phyloP scores from a whole-genome alignment of 305 asterid species.

The Fraxinus dipetala region DNA sequence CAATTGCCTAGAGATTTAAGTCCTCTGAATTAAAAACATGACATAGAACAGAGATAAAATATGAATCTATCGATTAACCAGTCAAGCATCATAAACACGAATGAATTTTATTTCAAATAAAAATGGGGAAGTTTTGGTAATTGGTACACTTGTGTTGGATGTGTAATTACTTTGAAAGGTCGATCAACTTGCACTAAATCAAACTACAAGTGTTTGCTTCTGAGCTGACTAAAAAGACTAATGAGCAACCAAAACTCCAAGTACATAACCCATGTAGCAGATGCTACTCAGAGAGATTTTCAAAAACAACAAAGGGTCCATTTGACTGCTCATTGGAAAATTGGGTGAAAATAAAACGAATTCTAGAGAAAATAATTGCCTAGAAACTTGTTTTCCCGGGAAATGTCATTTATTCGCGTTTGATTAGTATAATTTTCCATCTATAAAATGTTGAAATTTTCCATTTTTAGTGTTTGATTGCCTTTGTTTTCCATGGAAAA shows the following conservation, averaged over 20 bases:
- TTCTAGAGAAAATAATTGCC: no score
- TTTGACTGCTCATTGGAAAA: no score
- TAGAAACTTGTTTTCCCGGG: no score
- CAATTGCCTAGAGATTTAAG: slow-evolving; percentile 2
- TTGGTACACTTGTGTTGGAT: background rate
- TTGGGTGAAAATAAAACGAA: no score
- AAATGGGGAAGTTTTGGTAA: background rate
- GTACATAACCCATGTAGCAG: background rate
- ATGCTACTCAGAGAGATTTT: background rate
- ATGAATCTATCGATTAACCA: background rate
- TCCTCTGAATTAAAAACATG: background rate
- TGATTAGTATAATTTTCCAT: no score
- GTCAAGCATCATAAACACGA: background rate
- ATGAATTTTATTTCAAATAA: background rate
- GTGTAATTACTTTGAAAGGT: background rate
- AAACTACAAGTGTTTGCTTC: background rate
- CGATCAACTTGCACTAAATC: background rate
- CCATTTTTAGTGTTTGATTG: no score
- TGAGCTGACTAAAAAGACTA: background rate
- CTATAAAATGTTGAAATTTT: no score
- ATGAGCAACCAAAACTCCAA: background rate
- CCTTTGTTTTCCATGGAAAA: no score
- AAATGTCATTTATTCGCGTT: no score
- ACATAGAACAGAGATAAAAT: background rate
- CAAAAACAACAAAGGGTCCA: background rate